Percentiles rank a stretch among this genome's conserved stretches.
Conservation (phyloP, 164 flowering plant species). For the Dillenia turbinata region DNA sequence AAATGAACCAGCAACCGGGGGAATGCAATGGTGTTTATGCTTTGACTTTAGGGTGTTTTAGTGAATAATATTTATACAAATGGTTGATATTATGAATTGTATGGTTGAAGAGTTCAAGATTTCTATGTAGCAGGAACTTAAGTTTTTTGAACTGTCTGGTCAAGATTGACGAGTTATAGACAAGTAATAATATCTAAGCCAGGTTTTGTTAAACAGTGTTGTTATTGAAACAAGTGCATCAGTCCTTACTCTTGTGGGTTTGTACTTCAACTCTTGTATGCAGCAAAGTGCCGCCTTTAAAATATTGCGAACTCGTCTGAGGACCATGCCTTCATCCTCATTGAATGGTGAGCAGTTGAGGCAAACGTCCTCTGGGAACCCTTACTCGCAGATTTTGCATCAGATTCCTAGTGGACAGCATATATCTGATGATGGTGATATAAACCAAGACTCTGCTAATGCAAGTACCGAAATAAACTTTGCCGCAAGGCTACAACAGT, state of each 20-base stretch:
- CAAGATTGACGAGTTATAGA: no score
- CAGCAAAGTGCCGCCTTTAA: constrained; percentile 99
- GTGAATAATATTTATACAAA: no score
- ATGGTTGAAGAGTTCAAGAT: no score
- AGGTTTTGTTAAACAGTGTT: no score
- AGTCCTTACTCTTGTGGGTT: neutral
- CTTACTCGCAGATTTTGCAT: constrained; percentile 15
- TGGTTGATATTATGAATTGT: no score
- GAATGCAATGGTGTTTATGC: no score
- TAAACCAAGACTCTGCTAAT: constrained; percentile 33
- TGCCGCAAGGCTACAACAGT: constrained; percentile 58
- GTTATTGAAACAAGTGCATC: no score
- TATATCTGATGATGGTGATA: constrained; percentile 49
- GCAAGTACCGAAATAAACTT: constrained; percentile 65
- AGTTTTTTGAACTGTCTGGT: no score
- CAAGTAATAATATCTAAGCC: no score
- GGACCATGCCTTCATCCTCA: constrained; percentile 70
- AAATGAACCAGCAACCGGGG: no score
- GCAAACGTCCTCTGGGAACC: constrained; percentile 20
- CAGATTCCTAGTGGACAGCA: constrained; percentile 21
- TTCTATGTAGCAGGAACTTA: no score
- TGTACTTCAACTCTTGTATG: constrained; percentile 14
- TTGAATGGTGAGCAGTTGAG: constrained; percentile 51
- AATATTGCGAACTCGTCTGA: constrained; percentile 72
- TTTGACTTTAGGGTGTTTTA: no score